Conservation (phyloP, 1,284 basidiomycete genomes). For the Leccinum insolens region DNA sequence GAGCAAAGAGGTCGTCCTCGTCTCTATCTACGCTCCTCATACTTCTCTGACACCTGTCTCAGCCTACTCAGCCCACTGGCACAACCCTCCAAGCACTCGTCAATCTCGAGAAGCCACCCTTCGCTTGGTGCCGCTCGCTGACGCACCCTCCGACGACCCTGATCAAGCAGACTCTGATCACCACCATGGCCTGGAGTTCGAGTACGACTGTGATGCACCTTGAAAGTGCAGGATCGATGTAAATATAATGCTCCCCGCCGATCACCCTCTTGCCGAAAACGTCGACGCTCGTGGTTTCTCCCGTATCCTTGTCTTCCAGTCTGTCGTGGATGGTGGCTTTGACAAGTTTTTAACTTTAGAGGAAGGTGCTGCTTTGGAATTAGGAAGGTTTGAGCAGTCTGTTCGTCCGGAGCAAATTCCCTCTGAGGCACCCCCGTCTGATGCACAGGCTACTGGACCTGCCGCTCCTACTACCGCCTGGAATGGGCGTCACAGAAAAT, state of each 20-base stretch:
- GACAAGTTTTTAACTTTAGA: conserved; percentile 72
- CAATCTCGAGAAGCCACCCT: conserved; percentile 79
- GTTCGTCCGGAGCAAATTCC: conserved; percentile 14
- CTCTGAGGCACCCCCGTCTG: conserved; percentile 17
- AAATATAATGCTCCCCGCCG: conserved; percentile 67
- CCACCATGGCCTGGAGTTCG: conserved; percentile 81
- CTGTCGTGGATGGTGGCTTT: conserved; percentile 81
- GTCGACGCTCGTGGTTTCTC: conserved; percentile 45
- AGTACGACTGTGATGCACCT: conserved; percentile 86
- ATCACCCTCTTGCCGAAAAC: conserved; percentile 51
- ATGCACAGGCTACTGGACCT: conserved; percentile 22
- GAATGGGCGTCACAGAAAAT: conserved; percentile 40
- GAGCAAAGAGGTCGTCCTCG: conserved; percentile 72
- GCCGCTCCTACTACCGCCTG: conserved; percentile 12
- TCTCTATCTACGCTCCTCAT: neutral
- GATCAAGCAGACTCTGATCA: conserved; percentile 50
- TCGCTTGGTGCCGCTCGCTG: conserved; percentile 66
- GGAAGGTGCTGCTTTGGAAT: conserved; percentile 72
- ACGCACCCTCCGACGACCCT: conserved; percentile 46
- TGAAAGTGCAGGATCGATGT: conserved; percentile 73
- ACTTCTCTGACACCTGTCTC: conserved; percentile 7
- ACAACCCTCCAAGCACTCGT: conserved; percentile 91
- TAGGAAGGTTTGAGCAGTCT: conserved; percentile 61
- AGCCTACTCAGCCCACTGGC: conserved; percentile 74
- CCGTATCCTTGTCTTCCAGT: conserved; percentile 69